Base-by-base conservation (phyloP, 345 rosid genomes). In the Ricinus communis region DNA sequence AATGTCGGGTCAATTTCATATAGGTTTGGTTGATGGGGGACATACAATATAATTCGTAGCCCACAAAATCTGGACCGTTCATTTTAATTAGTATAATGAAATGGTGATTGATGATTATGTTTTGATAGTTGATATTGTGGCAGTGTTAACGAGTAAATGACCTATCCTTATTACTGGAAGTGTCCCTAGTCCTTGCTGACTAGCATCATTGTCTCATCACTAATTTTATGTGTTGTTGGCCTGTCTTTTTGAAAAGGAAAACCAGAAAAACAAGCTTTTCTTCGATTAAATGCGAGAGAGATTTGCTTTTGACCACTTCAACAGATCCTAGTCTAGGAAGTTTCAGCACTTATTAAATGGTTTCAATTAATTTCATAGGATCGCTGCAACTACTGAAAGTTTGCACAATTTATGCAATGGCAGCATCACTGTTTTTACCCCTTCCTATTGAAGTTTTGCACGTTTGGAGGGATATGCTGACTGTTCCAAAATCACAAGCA, bases 1-100 rank as follows among this genome's bases (percentile, higher is more conserved):
- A 16, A 46, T 25, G 77, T 60, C 8, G n/a, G 55, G 77, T 67
- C 77, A 38, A 60, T 41, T 45, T 74, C 62, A 36, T 22, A 40
- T 41, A 49, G 52, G 41, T 47, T n/a, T 47, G 71, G 61, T 54
- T 52, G 69, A 74, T 53, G 4, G 69, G 31, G 68, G 68, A 41
- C 28, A 61, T 11, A 30, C 62, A 45, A 22, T 24, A 27, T 2
- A 2, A 33, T 33, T 2, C 38, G 2, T 33, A 6, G 4, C 2
- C 38, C 6, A 2, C 38, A 33, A n/a, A n/a, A n/a, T n/a, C n/a
- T 33, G 6, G 4, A 33, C 38, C 4, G 38, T 6, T 6, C 38
- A 33, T 33, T 33, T 33, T 53, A 31, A 25, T 14, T 30, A 49
- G 66, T 22, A 10, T 33, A 4, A 60, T 30, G 49, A 40, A 15